Percentiles rank a stretch among this genome's conserved stretches.
These are phyloP conservation scores for Alternaria brassicae DNA, from an alignment of 2,329 filamentous ascomycete species.

Conservation along the genomic window DNA sequence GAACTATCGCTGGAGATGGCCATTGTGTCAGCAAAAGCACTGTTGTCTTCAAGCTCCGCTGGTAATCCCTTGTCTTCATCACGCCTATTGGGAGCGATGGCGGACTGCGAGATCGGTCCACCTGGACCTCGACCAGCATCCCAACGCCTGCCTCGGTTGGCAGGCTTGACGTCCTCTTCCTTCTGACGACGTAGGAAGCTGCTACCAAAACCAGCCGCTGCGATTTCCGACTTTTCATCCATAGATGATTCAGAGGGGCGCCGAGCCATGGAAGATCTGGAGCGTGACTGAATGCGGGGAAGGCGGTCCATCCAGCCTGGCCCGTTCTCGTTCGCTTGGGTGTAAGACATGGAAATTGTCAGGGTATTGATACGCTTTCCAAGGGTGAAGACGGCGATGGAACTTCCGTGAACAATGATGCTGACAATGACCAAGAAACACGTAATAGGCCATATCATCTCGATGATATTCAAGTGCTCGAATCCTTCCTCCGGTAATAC, in stretches of 20 bases:
- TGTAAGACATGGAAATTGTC: conserved; percentile 95
- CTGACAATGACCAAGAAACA: conserved; percentile 94
- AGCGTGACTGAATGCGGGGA: conserved; percentile 81
- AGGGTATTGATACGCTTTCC: conserved; percentile 98
- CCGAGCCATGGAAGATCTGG: conserved; percentile 72
- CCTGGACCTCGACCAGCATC: conserved; percentile 77
- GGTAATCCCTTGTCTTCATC: conserved; percentile 43
- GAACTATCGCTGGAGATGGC: conserved; percentile 50
- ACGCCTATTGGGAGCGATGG: conserved; percentile 73
- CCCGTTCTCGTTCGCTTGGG: conserved; percentile 83
- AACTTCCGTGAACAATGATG: conserved; percentile 96
- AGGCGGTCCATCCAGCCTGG: conserved; percentile 95
- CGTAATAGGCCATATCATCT: conserved; percentile 93
- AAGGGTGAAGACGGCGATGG: conserved; percentile 94
- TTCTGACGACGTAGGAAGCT: conserved; percentile 81
- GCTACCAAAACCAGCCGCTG: conserved; percentile 71
- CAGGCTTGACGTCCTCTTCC: conserved; percentile 70
- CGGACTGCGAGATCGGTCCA: conserved; percentile 87
- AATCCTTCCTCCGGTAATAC: conserved; percentile 61
- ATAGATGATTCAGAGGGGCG: conserved; percentile 67
- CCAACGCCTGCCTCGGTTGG: conserved; percentile 71
- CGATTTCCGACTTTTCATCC: conserved; percentile 66
- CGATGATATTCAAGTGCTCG: conserved; percentile 74
- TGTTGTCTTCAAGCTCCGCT: conserved; percentile 52
- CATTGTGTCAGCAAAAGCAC: conserved; percentile 54